phyloP scores from a whole-genome alignment of 73 alveolate genomes.

The Paramecium biaurelia region DNA sequence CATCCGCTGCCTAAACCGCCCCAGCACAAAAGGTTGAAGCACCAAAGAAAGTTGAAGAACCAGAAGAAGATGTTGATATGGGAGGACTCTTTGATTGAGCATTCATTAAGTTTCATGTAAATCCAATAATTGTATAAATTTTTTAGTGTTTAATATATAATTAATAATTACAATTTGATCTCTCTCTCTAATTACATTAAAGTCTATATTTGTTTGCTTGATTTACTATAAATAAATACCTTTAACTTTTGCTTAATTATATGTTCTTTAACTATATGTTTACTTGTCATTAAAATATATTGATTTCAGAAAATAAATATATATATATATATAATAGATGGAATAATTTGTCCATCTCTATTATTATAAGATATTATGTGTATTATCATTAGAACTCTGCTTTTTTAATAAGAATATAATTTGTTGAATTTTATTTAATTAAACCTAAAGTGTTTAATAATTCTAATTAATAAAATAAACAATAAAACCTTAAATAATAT shows the following conservation, averaged over 20 bases:
- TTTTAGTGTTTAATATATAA: background rate
- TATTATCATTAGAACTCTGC: background rate
- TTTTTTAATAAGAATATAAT: no score
- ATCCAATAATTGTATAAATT: background rate
- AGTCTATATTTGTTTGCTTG: no score
- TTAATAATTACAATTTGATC: background rate
- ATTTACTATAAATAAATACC: no score
- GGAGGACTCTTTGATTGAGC: slow-evolving; percentile 91
- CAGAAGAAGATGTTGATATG: slow-evolving; percentile 90
- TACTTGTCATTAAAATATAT: no score
- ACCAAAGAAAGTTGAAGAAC: slow-evolving; percentile 68
- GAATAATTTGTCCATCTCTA: background rate
- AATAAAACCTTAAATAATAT: background rate
- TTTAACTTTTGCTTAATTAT: no score
- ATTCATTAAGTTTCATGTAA: background rate
- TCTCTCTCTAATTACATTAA: background rate
- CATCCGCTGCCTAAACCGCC: background rate
- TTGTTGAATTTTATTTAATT: no score
- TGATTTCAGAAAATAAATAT: no score
- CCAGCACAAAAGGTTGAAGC: background rate
- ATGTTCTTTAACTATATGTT: no score
- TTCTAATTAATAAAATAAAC: no score
- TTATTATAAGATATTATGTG: no score
- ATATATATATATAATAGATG: background rate
- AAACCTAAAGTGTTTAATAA: background rate